Evolutionary conservation across 179 eudicot genomes (phyloP).

Genomic region (Spergularia azorica): DNA sequence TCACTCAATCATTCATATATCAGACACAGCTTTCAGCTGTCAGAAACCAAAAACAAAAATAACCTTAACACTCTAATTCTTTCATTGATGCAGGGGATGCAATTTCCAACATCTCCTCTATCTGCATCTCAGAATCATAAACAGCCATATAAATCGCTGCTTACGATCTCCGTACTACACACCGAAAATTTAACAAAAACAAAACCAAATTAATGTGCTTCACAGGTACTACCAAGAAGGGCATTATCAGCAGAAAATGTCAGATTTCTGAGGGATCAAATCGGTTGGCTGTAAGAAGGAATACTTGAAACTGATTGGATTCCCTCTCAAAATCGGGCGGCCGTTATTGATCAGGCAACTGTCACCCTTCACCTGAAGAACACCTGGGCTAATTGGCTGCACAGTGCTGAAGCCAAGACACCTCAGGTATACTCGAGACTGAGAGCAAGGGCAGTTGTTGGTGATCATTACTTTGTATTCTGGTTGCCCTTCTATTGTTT

Average conservation of each 20-base stretch:
- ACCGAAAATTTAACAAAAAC: not conserved
- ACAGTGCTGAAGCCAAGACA: constrained; percentile 42
- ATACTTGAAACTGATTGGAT: constrained; percentile 32
- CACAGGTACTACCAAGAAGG: too few species aligned
- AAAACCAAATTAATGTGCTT: not conserved
- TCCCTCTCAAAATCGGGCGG: constrained; percentile 28
- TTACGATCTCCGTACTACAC: not conserved
- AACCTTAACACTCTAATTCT: not conserved
- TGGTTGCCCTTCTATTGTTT: constrained; percentile 38
- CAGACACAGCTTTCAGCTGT: not conserved
- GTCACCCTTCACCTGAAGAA: constrained; percentile 32
- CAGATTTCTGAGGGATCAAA: constrained; percentile 36
- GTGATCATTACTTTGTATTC: constrained; percentile 31
- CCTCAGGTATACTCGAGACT: constrained; percentile 34
- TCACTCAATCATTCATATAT: not conserved
- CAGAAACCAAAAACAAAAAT: not conserved
- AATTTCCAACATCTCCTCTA: constrained; percentile 23
- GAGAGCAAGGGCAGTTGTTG: constrained; percentile 33
- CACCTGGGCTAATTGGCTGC: constrained; percentile 27
- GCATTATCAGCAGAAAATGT: constrained; percentile 26
- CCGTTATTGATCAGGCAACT: constrained; percentile 36
- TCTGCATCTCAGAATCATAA: constrained; percentile 17
- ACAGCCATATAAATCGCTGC: constrained; percentile 15
- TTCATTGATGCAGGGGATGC: constrained; percentile 27
- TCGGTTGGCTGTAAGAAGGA: constrained; percentile 41